Evolutionary conservation across 768 basidiomycete genomes (phyloP).

Genomic region (Agrocybe praecox): DNA sequence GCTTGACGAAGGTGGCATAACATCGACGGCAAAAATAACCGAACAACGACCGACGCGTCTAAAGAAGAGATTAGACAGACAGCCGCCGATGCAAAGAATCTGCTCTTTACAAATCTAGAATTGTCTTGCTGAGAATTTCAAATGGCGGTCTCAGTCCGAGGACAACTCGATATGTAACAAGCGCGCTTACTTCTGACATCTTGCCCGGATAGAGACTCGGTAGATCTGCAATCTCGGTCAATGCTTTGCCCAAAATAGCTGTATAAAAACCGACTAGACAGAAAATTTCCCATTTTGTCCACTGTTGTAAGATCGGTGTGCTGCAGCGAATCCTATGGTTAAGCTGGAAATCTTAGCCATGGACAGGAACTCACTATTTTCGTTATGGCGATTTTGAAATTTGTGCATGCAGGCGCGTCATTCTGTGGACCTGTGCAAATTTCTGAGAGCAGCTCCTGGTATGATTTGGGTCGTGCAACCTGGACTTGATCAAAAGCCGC

Average conservation of each 20-base stretch:
- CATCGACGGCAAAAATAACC: constrained; percentile 83
- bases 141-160: background rate
- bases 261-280: constrained; percentile 40
- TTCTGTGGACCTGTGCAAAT: constrained; percentile 47
- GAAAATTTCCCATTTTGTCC: constrained; percentile 67
- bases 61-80: background rate
- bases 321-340: constrained; percentile 21
- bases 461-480: constrained; percentile 67
- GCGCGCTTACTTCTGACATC: constrained; percentile 47
- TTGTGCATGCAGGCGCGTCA: constrained; percentile 41
- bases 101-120: constrained; percentile 24
- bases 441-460: constrained; percentile 46
- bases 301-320: constrained; percentile 51
- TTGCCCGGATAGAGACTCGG: constrained; percentile 63
- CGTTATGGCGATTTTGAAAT: constrained; percentile 48
- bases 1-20: constrained; percentile 71
- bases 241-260: background rate
- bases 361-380: constrained; percentile 27
- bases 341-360: background rate
- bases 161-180: background rate
- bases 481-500: constrained; percentile 25
- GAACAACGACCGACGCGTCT: constrained; percentile 79
- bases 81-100: background rate
- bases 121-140: constrained; percentile 19
- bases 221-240: constrained; percentile 39